Conservation (phyloP, 2,329 filamentous ascomycete genomes). For the Pseudogymnoascus sp. region DNA sequence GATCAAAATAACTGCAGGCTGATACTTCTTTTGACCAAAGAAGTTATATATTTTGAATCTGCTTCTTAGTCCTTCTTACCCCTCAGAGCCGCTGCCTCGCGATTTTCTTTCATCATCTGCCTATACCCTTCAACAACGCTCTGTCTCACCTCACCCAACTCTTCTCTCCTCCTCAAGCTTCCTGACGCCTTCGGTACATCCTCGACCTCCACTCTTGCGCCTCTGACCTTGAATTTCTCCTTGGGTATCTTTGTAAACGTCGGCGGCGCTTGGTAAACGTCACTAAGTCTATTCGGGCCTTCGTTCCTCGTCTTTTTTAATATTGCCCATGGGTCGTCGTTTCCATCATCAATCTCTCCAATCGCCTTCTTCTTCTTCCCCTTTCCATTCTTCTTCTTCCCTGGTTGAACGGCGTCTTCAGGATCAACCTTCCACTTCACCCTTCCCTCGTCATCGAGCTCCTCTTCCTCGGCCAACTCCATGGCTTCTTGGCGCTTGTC, state of each 20-base stretch:
- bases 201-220: slow-evolving; percentile 57
- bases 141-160: slow-evolving; percentile 59
- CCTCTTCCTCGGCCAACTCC: slow-evolving; percentile 27
- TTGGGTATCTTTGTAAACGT: slow-evolving; percentile 26
- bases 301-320: slow-evolving; percentile 25
- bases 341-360: slow-evolving; percentile 33
- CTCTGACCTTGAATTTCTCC: slow-evolving; percentile 39
- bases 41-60: background rate
- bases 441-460: slow-evolving; percentile 21
- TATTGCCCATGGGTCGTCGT: slow-evolving; percentile 27
- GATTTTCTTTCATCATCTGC: slow-evolving; percentile 53
- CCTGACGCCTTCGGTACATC: slow-evolving; percentile 62
- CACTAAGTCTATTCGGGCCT: slow-evolving; percentile 29
- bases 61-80: background rate
- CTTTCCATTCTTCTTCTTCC: slow-evolving; percentile 25
- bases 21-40: background rate
- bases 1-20: background rate
- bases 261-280: slow-evolving; percentile 28
- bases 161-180: slow-evolving; percentile 64
- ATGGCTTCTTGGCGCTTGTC: slow-evolving; percentile 23
- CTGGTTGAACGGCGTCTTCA: slow-evolving; percentile 34
- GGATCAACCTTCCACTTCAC: slow-evolving; percentile 50
- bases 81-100: slow-evolving; percentile 8
- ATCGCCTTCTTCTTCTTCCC: slow-evolving; percentile 32
- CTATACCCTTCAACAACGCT: slow-evolving; percentile 69